These are phyloP conservation scores for Phialophora chinensis DNA, from an alignment of 2,329 filamentous ascomycete species.

Conservation along the genomic window DNA sequence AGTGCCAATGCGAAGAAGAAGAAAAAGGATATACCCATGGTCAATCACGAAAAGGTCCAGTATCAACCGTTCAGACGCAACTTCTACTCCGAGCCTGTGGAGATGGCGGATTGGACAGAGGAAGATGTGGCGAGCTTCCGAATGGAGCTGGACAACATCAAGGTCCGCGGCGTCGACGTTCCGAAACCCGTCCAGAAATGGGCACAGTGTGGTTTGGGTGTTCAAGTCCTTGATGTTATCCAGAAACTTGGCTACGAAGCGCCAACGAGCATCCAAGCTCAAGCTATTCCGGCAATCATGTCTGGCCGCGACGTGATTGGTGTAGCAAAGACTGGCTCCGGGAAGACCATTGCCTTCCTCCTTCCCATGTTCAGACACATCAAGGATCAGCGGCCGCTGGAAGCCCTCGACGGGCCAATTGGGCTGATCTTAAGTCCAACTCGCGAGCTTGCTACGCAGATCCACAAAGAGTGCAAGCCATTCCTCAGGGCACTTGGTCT, in stretches of 20 bases:
- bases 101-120: slow-evolving; percentile 81
- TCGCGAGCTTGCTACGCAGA: slow-evolving; percentile 89
- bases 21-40: slow-evolving; percentile 90
- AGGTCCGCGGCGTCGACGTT: slow-evolving; percentile 83
- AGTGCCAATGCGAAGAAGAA: slow-evolving; percentile 59
- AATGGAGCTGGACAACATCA: slow-evolving; percentile 91
- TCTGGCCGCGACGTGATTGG: slow-evolving; percentile 94
- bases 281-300: slow-evolving; percentile 94
- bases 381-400: slow-evolving; percentile 84
- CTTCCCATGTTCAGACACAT: slow-evolving; percentile 98
- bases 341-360: slow-evolving; percentile 94
- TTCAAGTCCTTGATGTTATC: slow-evolving; percentile 85
- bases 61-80: slow-evolving; percentile 88
- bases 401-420: slow-evolving; percentile 84
- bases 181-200: slow-evolving; percentile 95
- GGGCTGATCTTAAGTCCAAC: slow-evolving; percentile 92
- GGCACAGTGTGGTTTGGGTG: slow-evolving; percentile 90
- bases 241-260: slow-evolving; percentile 80
- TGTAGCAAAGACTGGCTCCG: slow-evolving; percentile 95
- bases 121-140: slow-evolving; percentile 82
- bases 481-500: slow-evolving; percentile 87
- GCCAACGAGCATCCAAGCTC: slow-evolving; percentile 92
- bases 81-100: slow-evolving; percentile 90
- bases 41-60: slow-evolving; percentile 86
- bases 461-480: slow-evolving; percentile 91